Evolutionary conservation across 2,329 filamentous ascomycete species (phyloP), one percentile per base, ranked within the genome.

Genomic region (Mollisia scopiformis): DNA sequence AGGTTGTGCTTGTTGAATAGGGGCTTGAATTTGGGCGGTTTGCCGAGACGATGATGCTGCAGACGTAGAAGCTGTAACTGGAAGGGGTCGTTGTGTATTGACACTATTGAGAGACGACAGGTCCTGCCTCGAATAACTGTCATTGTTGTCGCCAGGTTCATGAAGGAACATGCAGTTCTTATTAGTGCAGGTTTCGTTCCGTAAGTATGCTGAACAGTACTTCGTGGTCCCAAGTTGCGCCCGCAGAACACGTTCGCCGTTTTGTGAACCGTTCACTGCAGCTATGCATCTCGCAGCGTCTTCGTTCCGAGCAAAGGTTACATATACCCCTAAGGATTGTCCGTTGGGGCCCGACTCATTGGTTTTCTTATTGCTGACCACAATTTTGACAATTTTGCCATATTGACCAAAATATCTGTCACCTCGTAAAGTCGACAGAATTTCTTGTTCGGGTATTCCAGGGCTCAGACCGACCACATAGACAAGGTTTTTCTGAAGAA

Each of bases 121-220:
- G 75, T 97, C 94, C 74, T 97, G 93, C 51, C 95, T 86, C 8
- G 92, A 96, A 74, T 97, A 98, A 77, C 93, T 97, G 72, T 98
- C 94, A 68, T 95, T 94, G 69, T 97, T 95, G 72, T 99, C 95
- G n/a, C 95, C 96, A 39, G 95, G 91, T 76, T 99, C 96, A 73
- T 99, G 95, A 54, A 99, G 78, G 75, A 99, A 99, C 86, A 97
- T 99, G 80, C 95, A 99, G 65, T 95, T 94, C 55, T 93, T 88
- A 72, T 99, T 99, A 59, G 91, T 93, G 77, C 95, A 99, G 67
- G 89, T 90, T 76, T 99, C 95, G 68, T 96, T 93, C 60, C 96
- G 90, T 19, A 99, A 82, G 81, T 96, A 99, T 3, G 95, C 94
- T 0, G 95, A 99, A 75, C 95, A 99, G 76, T 99, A 99, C 75